Evolutionary conservation across 1,284 basidiomycete genomes (phyloP), one percentile per base, ranked within the genome.

Genomic region (Sporisorium iseilematis-ciliati): DNA sequence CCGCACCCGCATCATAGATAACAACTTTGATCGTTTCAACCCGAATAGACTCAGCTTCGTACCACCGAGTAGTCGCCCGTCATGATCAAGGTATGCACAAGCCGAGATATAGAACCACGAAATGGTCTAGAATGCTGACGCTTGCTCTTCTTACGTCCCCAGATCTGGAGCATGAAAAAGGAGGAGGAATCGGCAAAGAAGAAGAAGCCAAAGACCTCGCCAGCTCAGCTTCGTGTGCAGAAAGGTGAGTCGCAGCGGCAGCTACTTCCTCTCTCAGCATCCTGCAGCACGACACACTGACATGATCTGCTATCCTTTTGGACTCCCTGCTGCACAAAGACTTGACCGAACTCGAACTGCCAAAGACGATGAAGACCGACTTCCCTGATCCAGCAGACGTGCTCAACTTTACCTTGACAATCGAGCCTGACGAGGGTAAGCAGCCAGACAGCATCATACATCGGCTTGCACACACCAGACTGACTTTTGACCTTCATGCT

Each of bases 191-290:
- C 77, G 69, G 79, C 77, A 29, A 65, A 65, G 57, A 82, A 80
- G 72, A 76, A 79, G 72, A 79, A 82, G 75, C 82, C 82, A 45
- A 97, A 97, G 90, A 97, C 93, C 56, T 94, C 93, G 80, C 95
- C 96, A 12, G 96, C 97, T 35, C 95, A 98, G 87, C 92, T 99
- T 84, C 91, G 96, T 61, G 95, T 98, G 16, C 97, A 99, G 89
- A 99, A 99, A 89, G 96, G 96, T 95, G 75, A 66, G 88, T 82
- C 4, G 12, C 16, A 21, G 20, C 20, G 4, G 7, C 25, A 3
- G 23, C 16, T 8, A 2, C 31, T 33, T 12, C 12, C 31, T 33
- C 31, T 33, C 29, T 18, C 14, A 29, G 2, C 59, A 21, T n/a
- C 1, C 5, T 14, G 12, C 4, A 38, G 11, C 3, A 4, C 20